Evolutionary conservation across 2,329 filamentous ascomycete species (phyloP).

Genomic region (Claviceps capensis): DNA sequence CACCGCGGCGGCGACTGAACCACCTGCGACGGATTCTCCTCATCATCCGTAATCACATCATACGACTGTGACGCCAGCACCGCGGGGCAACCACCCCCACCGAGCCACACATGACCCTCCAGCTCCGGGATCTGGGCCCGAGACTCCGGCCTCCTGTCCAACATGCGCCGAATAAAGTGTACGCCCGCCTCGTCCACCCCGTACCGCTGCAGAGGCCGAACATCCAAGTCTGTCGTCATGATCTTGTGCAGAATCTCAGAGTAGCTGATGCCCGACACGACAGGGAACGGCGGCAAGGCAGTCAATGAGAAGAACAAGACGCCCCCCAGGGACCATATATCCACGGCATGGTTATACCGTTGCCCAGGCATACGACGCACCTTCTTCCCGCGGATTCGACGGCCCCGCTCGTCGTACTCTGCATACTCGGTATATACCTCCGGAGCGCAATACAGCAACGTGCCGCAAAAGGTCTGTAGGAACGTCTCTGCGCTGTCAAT

Average conservation of each 20-base stretch:
- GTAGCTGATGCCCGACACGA: conserved; percentile 60
- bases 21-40: conserved; percentile 47
- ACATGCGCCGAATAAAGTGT: conserved; percentile 64
- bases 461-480: conserved; percentile 91
- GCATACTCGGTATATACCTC: conserved; percentile 76
- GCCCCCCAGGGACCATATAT: conserved; percentile 92
- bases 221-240: conserved; percentile 64
- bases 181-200: conserved; percentile 54
- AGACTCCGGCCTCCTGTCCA: conserved; percentile 65
- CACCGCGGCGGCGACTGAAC: too few relatives aligned
- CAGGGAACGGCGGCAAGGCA: conserved; percentile 66
- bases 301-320: conserved; percentile 84
- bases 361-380: conserved; percentile 43
- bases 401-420: conserved; percentile 57
- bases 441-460: conserved; percentile 86
- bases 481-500: conserved; percentile 84
- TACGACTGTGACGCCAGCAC: conserved; percentile 32
- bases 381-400: conserved; percentile 48
- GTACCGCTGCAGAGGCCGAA: conserved; percentile 42
- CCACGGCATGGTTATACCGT: conserved; percentile 81
- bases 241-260: conserved; percentile 72
- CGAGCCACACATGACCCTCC: conserved; percentile 62
- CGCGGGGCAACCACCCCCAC: conserved; percentile 13
- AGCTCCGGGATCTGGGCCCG: conserved; percentile 63
- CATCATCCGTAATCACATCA: conserved; percentile 49